Percentiles rank a stretch among this genome's conserved stretches.
phyloP scores from a whole-genome alignment of 2,329 filamentous ascomycete species.

The Trichoderma oligosporum region DNA sequence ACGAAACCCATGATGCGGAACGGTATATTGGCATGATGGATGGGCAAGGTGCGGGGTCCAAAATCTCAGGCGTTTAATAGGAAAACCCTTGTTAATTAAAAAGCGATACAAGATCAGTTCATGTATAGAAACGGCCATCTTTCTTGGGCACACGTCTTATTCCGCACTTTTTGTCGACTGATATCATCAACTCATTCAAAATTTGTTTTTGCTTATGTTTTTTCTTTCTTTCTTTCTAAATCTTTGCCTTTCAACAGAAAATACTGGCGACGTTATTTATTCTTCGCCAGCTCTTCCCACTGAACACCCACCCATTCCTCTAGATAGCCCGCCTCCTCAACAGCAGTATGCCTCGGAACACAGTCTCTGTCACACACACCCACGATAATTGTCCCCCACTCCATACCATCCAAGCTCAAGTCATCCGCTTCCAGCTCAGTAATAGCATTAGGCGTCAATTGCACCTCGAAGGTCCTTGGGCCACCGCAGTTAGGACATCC shows the following conservation, averaged over 20 bases:
- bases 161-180: conserved; percentile 20
- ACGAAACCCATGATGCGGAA: conserved; percentile 29
- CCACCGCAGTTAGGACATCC: conserved; percentile 73
- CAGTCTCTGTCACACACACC: conserved; percentile 83
- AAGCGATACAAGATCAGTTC: conserved; percentile 33
- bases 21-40: conserved; percentile 29
- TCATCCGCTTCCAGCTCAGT: conserved; percentile 79
- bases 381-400: conserved; percentile 92
- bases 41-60: conserved; percentile 32
- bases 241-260: background rate
- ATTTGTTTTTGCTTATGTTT: background rate
- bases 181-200: conserved; percentile 8
- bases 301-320: conserved; percentile 99
- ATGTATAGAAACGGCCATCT: conserved; percentile 29
- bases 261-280: conserved; percentile 25
- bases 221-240: background rate
- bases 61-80: conserved; percentile 36
- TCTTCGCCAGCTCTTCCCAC: conserved; percentile 74
- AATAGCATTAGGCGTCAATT: conserved; percentile 88
- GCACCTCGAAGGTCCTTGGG: conserved; percentile 79
- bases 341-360: conserved; percentile 52
- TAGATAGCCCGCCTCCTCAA: conserved; percentile 68
- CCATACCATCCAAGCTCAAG: conserved; percentile 77
- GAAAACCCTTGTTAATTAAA: conserved; percentile 33
- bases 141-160: conserved; percentile 18